These are phyloP conservation scores for Metschnikowia continentalis DNA, from an alignment of 805 yeast species.

Conservation along the genomic window DNA sequence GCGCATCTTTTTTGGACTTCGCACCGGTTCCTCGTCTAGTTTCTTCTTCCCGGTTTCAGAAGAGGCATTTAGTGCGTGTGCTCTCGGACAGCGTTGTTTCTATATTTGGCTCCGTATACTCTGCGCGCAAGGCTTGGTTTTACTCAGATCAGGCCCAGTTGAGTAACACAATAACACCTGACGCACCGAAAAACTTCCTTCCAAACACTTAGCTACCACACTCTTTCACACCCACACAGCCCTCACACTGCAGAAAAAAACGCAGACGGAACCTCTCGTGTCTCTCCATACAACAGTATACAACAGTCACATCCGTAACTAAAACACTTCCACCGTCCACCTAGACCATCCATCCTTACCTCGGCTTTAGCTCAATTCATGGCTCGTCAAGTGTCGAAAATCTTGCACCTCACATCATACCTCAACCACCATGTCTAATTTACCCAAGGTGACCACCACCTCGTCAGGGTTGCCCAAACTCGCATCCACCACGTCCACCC, in stretches of 20 bases:
- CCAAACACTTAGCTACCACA: neutral
- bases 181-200: slow-evolving; percentile 2
- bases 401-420: neutral
- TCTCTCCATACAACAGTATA: neutral
- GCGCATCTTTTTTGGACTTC: slow-evolving; percentile 12
- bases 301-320: too few relatives aligned
- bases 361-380: neutral
- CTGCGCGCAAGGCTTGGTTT: neutral
- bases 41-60: neutral
- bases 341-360: neutral
- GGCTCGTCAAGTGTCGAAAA: neutral
- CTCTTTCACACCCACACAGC: neutral
- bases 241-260: neutral
- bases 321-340: neutral
- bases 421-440: neutral
- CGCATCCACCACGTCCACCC: slow-evolving; percentile 12
- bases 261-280: neutral
- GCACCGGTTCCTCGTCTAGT: neutral
- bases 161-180: slow-evolving; percentile 3
- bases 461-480: slow-evolving; percentile 13
- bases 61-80: neutral
- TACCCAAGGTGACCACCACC: neutral
- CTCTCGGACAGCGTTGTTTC: neutral
- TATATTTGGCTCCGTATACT: neutral
- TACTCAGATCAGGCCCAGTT: neutral